These are phyloP conservation scores for Auriculariales sp. DNA, from an alignment of 768 basidiomycete species.

Conservation along the genomic window DNA sequence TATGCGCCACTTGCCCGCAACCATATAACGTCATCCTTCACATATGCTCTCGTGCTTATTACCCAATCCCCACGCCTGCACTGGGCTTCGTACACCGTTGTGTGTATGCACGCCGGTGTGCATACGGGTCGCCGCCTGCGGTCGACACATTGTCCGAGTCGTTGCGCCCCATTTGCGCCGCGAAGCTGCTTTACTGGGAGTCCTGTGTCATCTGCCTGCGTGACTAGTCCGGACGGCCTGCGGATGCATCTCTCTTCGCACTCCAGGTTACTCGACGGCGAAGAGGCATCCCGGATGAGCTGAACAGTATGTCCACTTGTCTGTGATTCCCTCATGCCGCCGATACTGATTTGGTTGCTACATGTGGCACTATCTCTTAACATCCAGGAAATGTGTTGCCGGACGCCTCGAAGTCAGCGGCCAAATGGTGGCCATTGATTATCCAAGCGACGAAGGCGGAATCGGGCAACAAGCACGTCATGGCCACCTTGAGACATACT, in stretches of 20 bases:
- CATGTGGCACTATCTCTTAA: slow-evolving; percentile 1
- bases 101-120: too few relatives aligned
- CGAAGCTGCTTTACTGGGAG: too few relatives aligned
- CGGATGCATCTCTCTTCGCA: slow-evolving; percentile 81
- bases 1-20: too few relatives aligned
- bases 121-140: too few relatives aligned
- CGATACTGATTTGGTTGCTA: slow-evolving; percentile 1
- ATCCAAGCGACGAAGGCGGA: slow-evolving; percentile 30
- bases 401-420: slow-evolving; percentile 17
- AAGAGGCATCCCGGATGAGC: slow-evolving; percentile 22
- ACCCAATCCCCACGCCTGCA: too few relatives aligned
- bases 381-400: slow-evolving; percentile 19
- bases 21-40: too few relatives aligned
- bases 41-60: too few relatives aligned
- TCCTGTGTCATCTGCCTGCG: too few relatives aligned
- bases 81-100: too few relatives aligned
- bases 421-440: slow-evolving; percentile 18
- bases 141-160: too few relatives aligned
- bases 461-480: slow-evolving; percentile 37
- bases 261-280: slow-evolving; percentile 40
- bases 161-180: too few relatives aligned
- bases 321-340: slow-evolving; percentile 7
- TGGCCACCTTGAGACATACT: slow-evolving; percentile 63
- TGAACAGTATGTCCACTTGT: slow-evolving; percentile 28
- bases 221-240: too few relatives aligned